Percentiles rank a stretch among this genome's conserved stretches.
These are phyloP conservation scores for Cryptococcus sp. DNA, from an alignment of 1,284 basidiomycete genomes.

Conservation along the genomic window DNA sequence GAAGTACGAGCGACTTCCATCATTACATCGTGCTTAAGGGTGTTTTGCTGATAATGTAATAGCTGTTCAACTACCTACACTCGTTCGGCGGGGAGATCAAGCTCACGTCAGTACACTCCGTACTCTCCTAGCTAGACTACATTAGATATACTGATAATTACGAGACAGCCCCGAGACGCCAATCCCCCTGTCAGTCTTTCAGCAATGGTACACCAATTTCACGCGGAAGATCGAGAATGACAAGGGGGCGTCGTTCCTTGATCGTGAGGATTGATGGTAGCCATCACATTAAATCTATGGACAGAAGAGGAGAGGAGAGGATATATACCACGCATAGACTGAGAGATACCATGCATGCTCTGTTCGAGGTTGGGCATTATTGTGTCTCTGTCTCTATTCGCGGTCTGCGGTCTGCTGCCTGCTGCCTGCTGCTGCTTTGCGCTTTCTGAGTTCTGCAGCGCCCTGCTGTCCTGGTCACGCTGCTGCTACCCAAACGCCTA, in stretches of 20 bases:
- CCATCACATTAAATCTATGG: not conserved
- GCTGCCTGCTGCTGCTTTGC: no score
- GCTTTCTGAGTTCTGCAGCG: no score
- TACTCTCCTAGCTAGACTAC: slow-evolving; percentile 10
- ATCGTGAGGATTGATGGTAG: slow-evolving; percentile 60
- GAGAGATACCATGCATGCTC: no score
- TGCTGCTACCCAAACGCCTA: no score
- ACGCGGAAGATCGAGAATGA: slow-evolving; percentile 67
- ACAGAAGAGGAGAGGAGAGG: no score
- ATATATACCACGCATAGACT: no score
- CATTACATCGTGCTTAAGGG: slow-evolving; percentile 6
- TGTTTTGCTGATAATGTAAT: slow-evolving; percentile 21
- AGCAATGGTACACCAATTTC: slow-evolving; percentile 80
- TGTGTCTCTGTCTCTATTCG: no score
- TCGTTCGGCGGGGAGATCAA: slow-evolving; percentile 65
- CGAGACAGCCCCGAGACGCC: slow-evolving; percentile 61
- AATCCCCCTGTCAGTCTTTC: slow-evolving; percentile 73
- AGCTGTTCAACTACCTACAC: slow-evolving; percentile 81
- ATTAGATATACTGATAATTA: slow-evolving; percentile 27
- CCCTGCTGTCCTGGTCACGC: no score
- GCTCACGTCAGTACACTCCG: slow-evolving; percentile 51
- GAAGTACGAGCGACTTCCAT: not conserved
- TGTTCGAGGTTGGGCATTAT: no score
- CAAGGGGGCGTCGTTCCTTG: slow-evolving; percentile 72
- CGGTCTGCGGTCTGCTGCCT: no score